Base-by-base conservation (phyloP, 1,284 basidiomycete species). In the Laetiporus sulphureus region DNA sequence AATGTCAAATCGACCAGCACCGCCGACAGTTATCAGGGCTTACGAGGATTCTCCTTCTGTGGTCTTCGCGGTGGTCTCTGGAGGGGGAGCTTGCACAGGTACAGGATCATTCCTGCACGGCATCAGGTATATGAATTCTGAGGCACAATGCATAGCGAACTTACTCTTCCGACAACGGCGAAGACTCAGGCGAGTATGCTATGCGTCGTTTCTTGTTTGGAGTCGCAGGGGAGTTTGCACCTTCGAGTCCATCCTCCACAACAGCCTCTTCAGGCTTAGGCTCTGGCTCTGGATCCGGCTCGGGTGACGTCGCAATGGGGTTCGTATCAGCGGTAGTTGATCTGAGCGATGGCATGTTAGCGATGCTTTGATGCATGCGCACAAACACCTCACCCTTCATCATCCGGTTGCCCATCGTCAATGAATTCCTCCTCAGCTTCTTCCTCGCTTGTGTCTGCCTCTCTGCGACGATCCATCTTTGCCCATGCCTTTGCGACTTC, bases 391-490 rank as follows among this genome's bases (percentile, higher is more conserved):
- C n/a, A n/a, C n/a, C n/a, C 34, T 13, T 43, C 32, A 25, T 15
- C 36, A 16, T 52, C 50, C 3, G 44, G 30, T 10, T 36, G 35
- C 10, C 48, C 61, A 32, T 65, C 65, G 47, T 67, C 59, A 35
- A 72, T 60, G 49, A 72, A 69, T 11, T 57, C 53, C 47, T 68
- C 69, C 44, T 63, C 64, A 16, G 48, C 64, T 46, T 72, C 69
- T 47, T 71, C 69, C 44, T 70, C 71, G 30, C 60, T 64, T 4
- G 65, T 66, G 24, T 64, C 63, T 37, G 57, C 52, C 38, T 59
- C 62, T 32, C 65, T 54, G 20, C 60, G 52, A 1, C 48, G 48
- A 47, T 74, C 71, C 32, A 68, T 60, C 36, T 51, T 54, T 16
- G 62, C 60, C 65, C 67, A 73, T 16, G 58, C 52, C 25, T 56